Evolutionary conservation across 805 yeast species (phyloP).

Genomic region (Schizosaccharomyces osmophilus): DNA sequence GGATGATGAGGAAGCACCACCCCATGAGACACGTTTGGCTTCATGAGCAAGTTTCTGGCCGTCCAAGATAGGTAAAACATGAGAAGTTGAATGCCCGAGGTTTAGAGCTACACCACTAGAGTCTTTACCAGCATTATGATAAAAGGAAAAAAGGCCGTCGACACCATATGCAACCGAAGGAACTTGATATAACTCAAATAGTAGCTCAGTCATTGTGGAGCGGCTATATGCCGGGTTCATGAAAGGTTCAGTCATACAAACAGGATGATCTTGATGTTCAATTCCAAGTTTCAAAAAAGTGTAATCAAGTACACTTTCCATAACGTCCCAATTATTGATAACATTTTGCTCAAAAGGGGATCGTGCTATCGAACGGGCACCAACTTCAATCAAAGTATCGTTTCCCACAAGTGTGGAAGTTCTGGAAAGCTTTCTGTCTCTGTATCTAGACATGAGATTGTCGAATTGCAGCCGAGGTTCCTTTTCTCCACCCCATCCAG

Average conservation of each 20-base stretch:
- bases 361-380: conserved; percentile 41
- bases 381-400: conserved; percentile 49
- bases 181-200: conserved; percentile 61
- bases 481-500: conserved; percentile 14
- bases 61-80: conserved; percentile 55
- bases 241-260: conserved; percentile 48
- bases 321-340: conserved; percentile 77
- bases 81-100: conserved; percentile 61
- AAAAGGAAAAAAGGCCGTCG: conserved; percentile 57
- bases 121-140: conserved; percentile 23
- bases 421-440: conserved; percentile 45
- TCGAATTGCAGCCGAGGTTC: conserved; percentile 41
- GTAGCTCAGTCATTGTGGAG: conserved; percentile 38
- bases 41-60: conserved; percentile 41
- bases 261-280: conserved; percentile 44
- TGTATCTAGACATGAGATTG: conserved; percentile 39
- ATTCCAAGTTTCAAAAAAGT: conserved; percentile 49
- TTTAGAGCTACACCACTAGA: conserved; percentile 52
- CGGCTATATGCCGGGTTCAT: background rate
- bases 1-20: conserved; percentile 51
- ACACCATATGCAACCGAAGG: conserved; percentile 61
- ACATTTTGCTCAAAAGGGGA: conserved; percentile 73
- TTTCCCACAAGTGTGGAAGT: conserved; percentile 53
- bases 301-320: conserved; percentile 65
- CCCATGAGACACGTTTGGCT: conserved; percentile 72